Percentiles rank a stretch among this genome's conserved stretches.
These are phyloP conservation scores for Nakaseomyces delphensis DNA, from an alignment of 1,139 yeast species.

Conservation along the genomic window DNA sequence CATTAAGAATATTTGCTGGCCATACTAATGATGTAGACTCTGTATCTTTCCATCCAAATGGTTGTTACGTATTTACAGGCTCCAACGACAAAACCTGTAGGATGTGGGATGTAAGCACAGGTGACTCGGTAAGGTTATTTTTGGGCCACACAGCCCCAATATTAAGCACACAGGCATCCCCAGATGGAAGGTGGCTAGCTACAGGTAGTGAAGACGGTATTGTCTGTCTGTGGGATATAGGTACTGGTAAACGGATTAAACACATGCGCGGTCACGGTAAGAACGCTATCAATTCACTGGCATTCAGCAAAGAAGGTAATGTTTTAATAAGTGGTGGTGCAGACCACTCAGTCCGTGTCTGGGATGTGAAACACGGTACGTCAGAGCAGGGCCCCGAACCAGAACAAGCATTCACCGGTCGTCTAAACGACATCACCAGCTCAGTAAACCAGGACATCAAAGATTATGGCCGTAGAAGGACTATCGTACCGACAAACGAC, in stretches of 20 bases:
- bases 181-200: slow-evolving; percentile 96
- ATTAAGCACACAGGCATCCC: slow-evolving; percentile 78
- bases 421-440: slow-evolving; percentile 33
- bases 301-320: slow-evolving; percentile 81
- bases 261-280: slow-evolving; percentile 87
- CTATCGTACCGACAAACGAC: slow-evolving; percentile 73
- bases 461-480: slow-evolving; percentile 46
- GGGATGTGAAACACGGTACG: slow-evolving; percentile 89
- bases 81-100: slow-evolving; percentile 91
- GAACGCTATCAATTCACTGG: slow-evolving; percentile 73
- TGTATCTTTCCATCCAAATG: slow-evolving; percentile 93
- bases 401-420: slow-evolving; percentile 48
- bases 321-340: slow-evolving; percentile 89
- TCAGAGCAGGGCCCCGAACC: slow-evolving; percentile 76
- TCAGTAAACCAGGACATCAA: slow-evolving; percentile 31
- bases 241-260: slow-evolving; percentile 79
- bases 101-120: slow-evolving; percentile 95
- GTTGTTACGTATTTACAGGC: slow-evolving; percentile 88
- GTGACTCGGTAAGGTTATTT: slow-evolving; percentile 86
- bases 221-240: slow-evolving; percentile 90
- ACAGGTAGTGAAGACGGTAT: slow-evolving; percentile 91
- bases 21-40: slow-evolving; percentile 95
- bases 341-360: slow-evolving; percentile 85
- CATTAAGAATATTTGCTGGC: slow-evolving; percentile 92
- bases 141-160: slow-evolving; percentile 90